Evolutionary conservation across 495 filamentous ascomycete species (phyloP).

Genomic region (Immersiella caudata): DNA sequence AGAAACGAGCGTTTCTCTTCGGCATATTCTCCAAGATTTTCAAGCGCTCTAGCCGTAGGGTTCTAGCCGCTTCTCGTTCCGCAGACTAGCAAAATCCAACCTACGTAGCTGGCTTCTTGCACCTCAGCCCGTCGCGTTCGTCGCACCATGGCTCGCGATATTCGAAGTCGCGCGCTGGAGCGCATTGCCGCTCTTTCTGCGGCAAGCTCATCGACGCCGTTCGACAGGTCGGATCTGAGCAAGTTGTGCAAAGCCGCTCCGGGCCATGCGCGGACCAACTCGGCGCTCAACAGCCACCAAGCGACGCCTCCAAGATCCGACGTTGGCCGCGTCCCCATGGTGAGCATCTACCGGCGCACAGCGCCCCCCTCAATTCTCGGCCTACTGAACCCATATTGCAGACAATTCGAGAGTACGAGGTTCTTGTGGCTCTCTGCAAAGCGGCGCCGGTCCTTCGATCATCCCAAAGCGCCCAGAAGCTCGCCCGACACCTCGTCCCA

Average conservation of each 20-base stretch:
- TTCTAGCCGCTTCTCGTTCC: neutral
- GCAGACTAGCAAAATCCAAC: conserved; percentile 2
- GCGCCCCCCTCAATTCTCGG: neutral
- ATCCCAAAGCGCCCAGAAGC: conserved; percentile 68
- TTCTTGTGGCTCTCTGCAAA: conserved; percentile 85
- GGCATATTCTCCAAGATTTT: neutral
- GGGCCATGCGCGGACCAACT: conserved; percentile 35
- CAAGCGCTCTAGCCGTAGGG: neutral
- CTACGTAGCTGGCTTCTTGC: neutral
- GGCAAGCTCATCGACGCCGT: conserved; percentile 50
- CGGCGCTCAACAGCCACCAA: conserved; percentile 40
- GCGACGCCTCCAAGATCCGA: conserved; percentile 29
- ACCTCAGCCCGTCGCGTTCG: neutral
- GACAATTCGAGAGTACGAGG: conserved; percentile 81
- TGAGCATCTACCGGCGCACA: conserved; percentile 27
- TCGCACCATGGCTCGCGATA: conserved; percentile 49
- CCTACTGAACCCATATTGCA: conserved; percentile 34
- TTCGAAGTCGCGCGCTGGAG: conserved; percentile 67
- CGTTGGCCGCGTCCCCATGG: conserved; percentile 54
- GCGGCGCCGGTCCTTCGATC: conserved; percentile 72
- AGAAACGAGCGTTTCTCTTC: neutral
- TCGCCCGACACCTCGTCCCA: conserved; percentile 71
- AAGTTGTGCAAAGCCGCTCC: conserved; percentile 62
- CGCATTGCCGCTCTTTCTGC: conserved; percentile 70
- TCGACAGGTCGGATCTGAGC: conserved; percentile 65